phyloP scores from a whole-genome alignment of 257 asterid species.

The Handroanthus guayacan region DNA sequence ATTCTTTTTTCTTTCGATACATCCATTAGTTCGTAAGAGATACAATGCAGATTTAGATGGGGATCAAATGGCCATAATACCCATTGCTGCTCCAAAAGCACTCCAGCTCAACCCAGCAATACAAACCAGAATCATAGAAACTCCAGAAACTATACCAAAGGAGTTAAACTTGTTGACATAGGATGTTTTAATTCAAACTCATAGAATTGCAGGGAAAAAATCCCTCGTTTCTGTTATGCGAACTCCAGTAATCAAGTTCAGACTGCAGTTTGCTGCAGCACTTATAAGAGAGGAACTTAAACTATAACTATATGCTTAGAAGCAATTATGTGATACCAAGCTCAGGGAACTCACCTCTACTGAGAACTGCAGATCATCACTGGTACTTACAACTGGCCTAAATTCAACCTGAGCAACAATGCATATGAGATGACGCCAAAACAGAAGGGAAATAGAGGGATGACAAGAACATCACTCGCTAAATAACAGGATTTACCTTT shows the following conservation, averaged over 20 bases:
- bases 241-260: not conserved
- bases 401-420: slow-evolving; percentile 75
- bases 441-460: not conserved
- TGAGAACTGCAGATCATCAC: slow-evolving; percentile 78
- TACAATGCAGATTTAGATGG: too few relatives aligned
- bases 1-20: too few relatives aligned
- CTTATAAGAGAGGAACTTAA: not conserved
- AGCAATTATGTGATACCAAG: not conserved
- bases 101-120: not conserved
- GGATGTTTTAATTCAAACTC: not conserved
- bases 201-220: not conserved
- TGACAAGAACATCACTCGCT: not conserved
- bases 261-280: not conserved
- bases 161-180: not conserved
- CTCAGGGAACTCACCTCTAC: slow-evolving; percentile 71
- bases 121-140: not conserved
- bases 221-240: not conserved
- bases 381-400: slow-evolving; percentile 70
- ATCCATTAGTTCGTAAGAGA: too few relatives aligned
- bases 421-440: slow-evolving; percentile 23
- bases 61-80: too few relatives aligned
- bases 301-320: slow-evolving; percentile 17
- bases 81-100: not conserved
- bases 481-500: slow-evolving; percentile 55
- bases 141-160: slow-evolving; percentile 10